Base-by-base conservation (phyloP, 805 yeast species). In the Monosporozyma servazzii region DNA sequence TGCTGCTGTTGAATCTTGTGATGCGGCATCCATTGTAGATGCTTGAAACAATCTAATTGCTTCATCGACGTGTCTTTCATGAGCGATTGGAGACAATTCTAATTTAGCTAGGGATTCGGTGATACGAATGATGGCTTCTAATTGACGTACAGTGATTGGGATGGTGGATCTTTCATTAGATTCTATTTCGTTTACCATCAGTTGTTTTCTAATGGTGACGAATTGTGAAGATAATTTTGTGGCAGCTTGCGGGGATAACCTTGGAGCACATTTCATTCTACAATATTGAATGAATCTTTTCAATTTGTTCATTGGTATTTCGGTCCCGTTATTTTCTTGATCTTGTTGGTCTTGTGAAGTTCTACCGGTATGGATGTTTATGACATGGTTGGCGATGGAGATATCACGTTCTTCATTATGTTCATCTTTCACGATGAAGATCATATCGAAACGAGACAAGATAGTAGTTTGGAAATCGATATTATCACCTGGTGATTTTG, bases 381-480 rank as follows among this genome's bases (percentile, higher is more conserved):
- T 82, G 51, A 93, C 99, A 69, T 93, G 99, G 56, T 81, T 81
- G 3, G 99, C 99, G 61, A 93, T 89, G 1, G 88, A 80, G 45
- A 82, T 78, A 73, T 93, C 99, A 62, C 95, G 77, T 41, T 74
- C 77, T 57, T 84, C 87, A 64, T 89, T 84, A 68, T 93, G 98
- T 50, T 86, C 96, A 71, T 93, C 99, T 64, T 89, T 91, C 49
- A 93, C 96, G 60, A 93, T 88, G 71, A 88, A 93, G 62, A 93
- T 93, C 98, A 93, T 93, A 71, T 93, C 99, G 67, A 93, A 93
- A 73, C 99, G 85, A 11, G 99, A 93, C 68, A 93, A 75, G 70
- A 93, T 86, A 1, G 99, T 91, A 1, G 96, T 87, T 70, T 93
- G 99, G 74, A 93, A 93, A 68, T 93, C 99, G 61, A 93, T 91